These are phyloP conservation scores for Volvox africanus DNA, from an alignment of 139 green algal genomes.

Conservation along the genomic window DNA sequence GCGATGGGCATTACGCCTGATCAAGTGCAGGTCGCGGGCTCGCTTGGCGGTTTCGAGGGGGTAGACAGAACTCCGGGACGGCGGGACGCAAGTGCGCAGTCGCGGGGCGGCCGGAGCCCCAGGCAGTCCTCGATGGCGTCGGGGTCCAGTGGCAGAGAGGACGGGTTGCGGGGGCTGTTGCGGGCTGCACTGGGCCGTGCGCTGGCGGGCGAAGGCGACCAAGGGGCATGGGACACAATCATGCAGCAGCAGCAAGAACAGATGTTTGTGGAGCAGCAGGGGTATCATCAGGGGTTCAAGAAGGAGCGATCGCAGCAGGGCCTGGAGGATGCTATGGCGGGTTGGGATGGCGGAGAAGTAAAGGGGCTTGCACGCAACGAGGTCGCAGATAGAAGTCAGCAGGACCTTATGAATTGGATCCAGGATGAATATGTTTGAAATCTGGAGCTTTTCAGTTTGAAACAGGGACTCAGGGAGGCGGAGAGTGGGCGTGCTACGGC, in stretches of 20 bases:
- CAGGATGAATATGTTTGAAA: too few species aligned
- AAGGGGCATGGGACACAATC: not conserved
- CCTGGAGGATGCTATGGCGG: not conserved
- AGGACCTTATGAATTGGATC: too few species aligned
- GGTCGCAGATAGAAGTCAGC: not conserved
- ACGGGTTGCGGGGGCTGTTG: not conserved
- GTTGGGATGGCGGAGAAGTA: not conserved
- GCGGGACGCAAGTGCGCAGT: not conserved
- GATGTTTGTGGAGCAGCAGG: conserved; percentile 2
- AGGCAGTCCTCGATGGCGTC: not conserved
- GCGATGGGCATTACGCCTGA: not conserved
- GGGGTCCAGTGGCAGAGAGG: too few species aligned
- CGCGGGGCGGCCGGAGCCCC: too few species aligned
- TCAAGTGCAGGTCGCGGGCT: not conserved
- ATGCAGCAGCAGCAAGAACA: not conserved
- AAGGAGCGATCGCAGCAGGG: not conserved
- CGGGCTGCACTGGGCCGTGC: not conserved
- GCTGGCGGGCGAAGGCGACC: not conserved
- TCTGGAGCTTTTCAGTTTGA: too few species aligned
- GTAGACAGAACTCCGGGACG: not conserved
- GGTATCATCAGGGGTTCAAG: not conserved
- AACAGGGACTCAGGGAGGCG: too few species aligned
- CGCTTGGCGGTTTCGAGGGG: too few species aligned
- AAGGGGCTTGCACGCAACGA: not conserved
- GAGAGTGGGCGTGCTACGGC: too few species aligned